Conservation (phyloP, 169 alveolate species). For the Plasmodium chabaudi region DNA sequence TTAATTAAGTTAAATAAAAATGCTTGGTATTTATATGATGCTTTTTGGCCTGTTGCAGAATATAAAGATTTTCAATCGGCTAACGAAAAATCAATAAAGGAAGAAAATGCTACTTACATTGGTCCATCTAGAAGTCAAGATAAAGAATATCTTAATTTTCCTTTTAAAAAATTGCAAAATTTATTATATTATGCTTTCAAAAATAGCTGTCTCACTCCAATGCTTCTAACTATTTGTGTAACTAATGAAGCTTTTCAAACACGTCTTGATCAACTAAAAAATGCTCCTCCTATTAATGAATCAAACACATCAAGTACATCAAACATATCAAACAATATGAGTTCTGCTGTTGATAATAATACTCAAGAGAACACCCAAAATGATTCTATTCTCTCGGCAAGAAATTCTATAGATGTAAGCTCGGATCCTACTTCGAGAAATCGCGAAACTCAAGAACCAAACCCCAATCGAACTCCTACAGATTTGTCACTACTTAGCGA, state of each 20-base stretch:
- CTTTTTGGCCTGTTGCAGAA: conserved; percentile 45
- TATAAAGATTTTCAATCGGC: conserved; percentile 62
- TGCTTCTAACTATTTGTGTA: conserved; percentile 15
- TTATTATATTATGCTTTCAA: conserved; percentile 26
- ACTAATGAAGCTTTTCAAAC: conserved; percentile 37
- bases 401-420: too few relatives aligned
- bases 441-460: too few relatives aligned
- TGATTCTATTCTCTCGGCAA: too few relatives aligned
- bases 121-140: conserved; percentile 65
- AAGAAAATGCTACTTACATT: conserved; percentile 58
- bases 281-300: neutral
- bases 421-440: too few relatives aligned
- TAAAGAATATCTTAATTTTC: conserved; percentile 27
- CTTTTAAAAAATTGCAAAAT: conserved; percentile 45
- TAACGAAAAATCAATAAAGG: conserved; percentile 49
- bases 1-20: conserved; percentile 41
- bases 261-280: neutral
- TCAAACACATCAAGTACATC: too few relatives aligned
- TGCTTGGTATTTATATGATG: conserved; percentile 69
- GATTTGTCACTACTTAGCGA: too few relatives aligned
- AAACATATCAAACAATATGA: too few relatives aligned
- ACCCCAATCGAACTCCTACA: too few relatives aligned
- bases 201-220: conserved; percentile 49
- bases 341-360: too few relatives aligned
- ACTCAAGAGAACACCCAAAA: too few relatives aligned